Percentiles rank a stretch among this genome's conserved stretches.
These are phyloP conservation scores for Neodidymelliopsis sp. DNA, from an alignment of 2,329 filamentous ascomycete genomes.

Conservation along the genomic window DNA sequence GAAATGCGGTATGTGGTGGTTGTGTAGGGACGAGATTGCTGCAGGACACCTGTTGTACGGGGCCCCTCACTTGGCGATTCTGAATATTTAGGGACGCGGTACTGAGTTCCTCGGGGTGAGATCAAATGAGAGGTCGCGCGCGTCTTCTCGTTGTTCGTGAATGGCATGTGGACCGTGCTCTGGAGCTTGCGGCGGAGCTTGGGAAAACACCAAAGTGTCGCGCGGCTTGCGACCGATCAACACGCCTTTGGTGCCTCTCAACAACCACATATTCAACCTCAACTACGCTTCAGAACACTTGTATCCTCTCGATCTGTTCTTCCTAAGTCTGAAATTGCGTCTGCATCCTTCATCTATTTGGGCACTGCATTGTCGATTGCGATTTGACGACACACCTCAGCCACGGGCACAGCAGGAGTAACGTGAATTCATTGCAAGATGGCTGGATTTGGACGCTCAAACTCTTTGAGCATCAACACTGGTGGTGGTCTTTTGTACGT, in stretches of 20 bases:
- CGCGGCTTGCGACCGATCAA: slow-evolving; percentile 5
- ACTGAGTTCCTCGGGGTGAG: not conserved
- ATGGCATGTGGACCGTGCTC: slow-evolving; percentile 27
- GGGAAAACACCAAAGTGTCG: slow-evolving; percentile 12
- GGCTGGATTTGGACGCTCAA: slow-evolving; percentile 57
- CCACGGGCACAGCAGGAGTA: not conserved
- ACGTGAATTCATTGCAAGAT: slow-evolving; percentile 23
- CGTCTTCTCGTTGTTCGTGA: slow-evolving; percentile 6
- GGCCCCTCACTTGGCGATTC: not conserved
- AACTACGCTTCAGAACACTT: not conserved
- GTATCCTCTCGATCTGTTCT: no score
- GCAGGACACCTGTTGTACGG: not conserved
- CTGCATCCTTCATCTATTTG: not conserved
- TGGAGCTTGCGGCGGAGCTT: slow-evolving; percentile 14
- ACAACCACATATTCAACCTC: not conserved
- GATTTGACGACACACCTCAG: not conserved
- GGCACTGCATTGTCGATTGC: not conserved
- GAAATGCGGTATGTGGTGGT: not conserved
- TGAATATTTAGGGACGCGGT: no score
- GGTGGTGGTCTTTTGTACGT: slow-evolving; percentile 59
- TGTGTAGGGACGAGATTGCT: not conserved
- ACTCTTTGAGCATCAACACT: slow-evolving; percentile 64
- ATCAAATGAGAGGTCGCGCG: slow-evolving; percentile 2
- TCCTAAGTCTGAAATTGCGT: no score
- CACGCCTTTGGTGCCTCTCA: not conserved